Percentiles rank a stretch among this genome's conserved stretches.
phyloP scores from a whole-genome alignment of 2,329 filamentous ascomycete species.

The Scedosporium minutisporum region DNA sequence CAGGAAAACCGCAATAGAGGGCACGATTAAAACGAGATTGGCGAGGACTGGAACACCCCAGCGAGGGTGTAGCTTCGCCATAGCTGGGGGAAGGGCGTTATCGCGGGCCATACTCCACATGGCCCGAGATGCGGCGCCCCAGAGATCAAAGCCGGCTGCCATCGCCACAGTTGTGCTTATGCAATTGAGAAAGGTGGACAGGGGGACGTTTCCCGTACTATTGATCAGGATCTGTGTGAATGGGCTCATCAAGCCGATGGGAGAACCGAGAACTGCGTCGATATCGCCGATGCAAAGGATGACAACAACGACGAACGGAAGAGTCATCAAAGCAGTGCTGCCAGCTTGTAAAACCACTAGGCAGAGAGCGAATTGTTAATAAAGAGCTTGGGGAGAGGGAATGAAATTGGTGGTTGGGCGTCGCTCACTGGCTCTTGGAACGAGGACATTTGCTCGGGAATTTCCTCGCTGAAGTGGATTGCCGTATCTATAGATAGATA shows the following conservation, averaged over 20 bases:
- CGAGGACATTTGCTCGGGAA: neutral
- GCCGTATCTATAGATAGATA: neutral
- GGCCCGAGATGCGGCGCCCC: constrained; percentile 8
- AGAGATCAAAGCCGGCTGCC: constrained; percentile 9
- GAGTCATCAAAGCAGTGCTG: neutral
- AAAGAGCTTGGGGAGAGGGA: neutral
- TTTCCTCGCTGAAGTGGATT: neutral
- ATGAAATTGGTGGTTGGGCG: neutral
- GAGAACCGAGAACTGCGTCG: neutral
- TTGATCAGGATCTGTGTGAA: constrained; percentile 8
- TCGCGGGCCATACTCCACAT: constrained; percentile 10
- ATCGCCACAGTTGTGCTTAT: constrained; percentile 5
- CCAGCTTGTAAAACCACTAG: neutral
- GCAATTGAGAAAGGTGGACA: constrained; percentile 6
- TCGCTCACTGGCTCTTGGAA: neutral
- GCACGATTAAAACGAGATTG: constrained; percentile 6
- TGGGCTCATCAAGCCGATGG: constrained; percentile 8
- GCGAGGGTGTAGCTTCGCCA: constrained; percentile 6
- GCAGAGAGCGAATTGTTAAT: too few species aligned
- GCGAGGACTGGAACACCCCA: constrained; percentile 6
- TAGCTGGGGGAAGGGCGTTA: constrained; percentile 5
- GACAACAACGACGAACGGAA: neutral
- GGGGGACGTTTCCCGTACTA: constrained; percentile 5
- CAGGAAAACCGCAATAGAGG: constrained; percentile 7
- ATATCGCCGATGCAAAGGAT: neutral